Percentiles rank a stretch among this genome's conserved stretches.
Conservation (phyloP, 192 early-diverging fungal species). For the Umbelopsis sp. region DNA sequence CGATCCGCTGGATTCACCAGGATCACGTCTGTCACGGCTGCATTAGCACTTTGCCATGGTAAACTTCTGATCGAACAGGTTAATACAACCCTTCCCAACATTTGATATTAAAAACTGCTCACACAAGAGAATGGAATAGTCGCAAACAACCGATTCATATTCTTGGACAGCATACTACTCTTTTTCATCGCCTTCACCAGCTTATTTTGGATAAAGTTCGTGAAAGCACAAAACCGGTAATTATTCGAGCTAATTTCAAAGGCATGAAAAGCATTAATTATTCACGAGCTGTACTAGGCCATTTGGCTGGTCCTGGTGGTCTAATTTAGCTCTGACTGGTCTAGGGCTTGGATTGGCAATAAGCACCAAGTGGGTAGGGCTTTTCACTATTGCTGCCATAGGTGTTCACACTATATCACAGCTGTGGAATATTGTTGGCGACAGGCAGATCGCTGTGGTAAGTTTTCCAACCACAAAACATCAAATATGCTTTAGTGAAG, state of each 20-base stretch:
- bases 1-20: slow-evolving; percentile 76
- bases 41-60: slow-evolving; percentile 5
- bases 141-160: slow-evolving; percentile 87
- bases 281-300: slow-evolving; percentile 37
- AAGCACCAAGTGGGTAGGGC: slow-evolving; percentile 95
- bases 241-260: neutral
- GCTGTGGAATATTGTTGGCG: slow-evolving; percentile 84
- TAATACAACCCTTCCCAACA: neutral
- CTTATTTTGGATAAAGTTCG: slow-evolving; percentile 86
- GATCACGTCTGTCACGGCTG: slow-evolving; percentile 6
- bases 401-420: slow-evolving; percentile 83
- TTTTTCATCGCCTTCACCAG: slow-evolving; percentile 79
- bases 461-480: neutral
- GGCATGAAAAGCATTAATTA: neutral
- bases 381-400: slow-evolving; percentile 85
- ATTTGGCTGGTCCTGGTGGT: slow-evolving; percentile 80
- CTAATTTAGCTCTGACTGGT: slow-evolving; percentile 86
- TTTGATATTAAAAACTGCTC: neutral
- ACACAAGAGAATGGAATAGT: slow-evolving; percentile 80
- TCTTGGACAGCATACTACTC: slow-evolving; percentile 86
- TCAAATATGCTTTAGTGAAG: too few species aligned
- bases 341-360: slow-evolving; percentile 69
- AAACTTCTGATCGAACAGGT: neutral
- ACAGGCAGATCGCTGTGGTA: slow-evolving; percentile 53
- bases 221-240: slow-evolving; percentile 42